Percentiles rank a stretch among this genome's conserved stretches.
phyloP scores from a whole-genome alignment of 2,329 filamentous ascomycete genomes.

The Beauveria scarabaeidicola region DNA sequence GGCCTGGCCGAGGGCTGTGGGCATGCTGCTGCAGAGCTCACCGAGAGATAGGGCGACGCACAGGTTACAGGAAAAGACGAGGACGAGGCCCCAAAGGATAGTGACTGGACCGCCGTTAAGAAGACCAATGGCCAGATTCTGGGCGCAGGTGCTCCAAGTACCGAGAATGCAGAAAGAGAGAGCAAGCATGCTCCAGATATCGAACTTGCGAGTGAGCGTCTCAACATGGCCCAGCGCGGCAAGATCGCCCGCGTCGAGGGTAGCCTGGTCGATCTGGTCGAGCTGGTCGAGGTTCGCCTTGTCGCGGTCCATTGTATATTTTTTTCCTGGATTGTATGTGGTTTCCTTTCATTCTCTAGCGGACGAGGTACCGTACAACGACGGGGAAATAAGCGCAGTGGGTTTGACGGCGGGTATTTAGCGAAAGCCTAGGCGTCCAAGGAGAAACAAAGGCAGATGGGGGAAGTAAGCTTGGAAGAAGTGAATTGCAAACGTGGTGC shows the following conservation, averaged over 20 bases:
- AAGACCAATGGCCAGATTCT: slow-evolving; percentile 38
- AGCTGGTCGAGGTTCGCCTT: slow-evolving; percentile 11
- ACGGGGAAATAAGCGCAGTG: not conserved
- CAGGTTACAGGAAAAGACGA: slow-evolving; percentile 44
- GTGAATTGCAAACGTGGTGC: not conserved
- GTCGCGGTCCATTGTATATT: slow-evolving; percentile 19
- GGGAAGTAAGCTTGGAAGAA: not conserved
- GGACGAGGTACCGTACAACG: not conserved
- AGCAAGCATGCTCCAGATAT: slow-evolving; percentile 47
- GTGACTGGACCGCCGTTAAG: slow-evolving; percentile 45
- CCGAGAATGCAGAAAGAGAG: slow-evolving; percentile 49
- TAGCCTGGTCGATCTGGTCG: slow-evolving; percentile 19
- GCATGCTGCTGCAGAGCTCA: slow-evolving; percentile 50
- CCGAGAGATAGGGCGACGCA: slow-evolving; percentile 47
- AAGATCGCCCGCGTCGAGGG: slow-evolving; percentile 31
- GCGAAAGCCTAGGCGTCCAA: not conserved
- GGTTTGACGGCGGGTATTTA: not conserved
- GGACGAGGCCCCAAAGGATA: slow-evolving; percentile 46
- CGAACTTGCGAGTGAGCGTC: slow-evolving; percentile 38
- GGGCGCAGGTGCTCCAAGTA: slow-evolving; percentile 50
- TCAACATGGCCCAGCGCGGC: slow-evolving; percentile 33
- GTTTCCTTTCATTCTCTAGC: slow-evolving; percentile 11
- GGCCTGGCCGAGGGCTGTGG: slow-evolving; percentile 50
- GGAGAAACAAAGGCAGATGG: not conserved
- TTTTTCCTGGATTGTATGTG: slow-evolving; percentile 1